A percentile compares a stretch with the other conserved stretches of the same genome.
phyloP scores from a whole-genome alignment of 108 stramenopile species.

The Fragilariopsis cylindrus region DNA sequence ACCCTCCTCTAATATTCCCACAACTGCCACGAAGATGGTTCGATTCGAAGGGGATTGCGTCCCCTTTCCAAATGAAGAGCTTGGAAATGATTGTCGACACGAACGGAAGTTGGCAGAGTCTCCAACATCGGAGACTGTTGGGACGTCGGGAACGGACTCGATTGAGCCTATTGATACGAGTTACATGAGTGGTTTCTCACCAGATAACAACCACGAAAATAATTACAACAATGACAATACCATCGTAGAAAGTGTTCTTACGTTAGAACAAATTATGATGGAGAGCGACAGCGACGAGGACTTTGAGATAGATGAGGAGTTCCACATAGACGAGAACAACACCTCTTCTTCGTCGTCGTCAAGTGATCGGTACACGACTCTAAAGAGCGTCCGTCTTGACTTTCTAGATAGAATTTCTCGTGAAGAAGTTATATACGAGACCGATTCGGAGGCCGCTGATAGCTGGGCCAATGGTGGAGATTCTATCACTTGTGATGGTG shows the following conservation, averaged over 20 bases:
- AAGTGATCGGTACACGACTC: neutral
- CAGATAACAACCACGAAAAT: neutral
- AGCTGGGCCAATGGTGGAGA: slow-evolving; percentile 50
- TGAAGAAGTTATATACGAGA: slow-evolving; percentile 45
- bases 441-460: slow-evolving; percentile 56
- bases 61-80: neutral
- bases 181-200: neutral
- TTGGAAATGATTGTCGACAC: too few species aligned
- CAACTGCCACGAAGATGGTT: neutral
- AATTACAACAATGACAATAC: neutral
- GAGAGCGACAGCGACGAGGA: neutral
- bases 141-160: slow-evolving; percentile 15
- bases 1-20: neutral
- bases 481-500: neutral
- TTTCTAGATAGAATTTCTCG: slow-evolving; percentile 40
- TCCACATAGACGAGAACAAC: slow-evolving; percentile 5
- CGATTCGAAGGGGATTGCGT: slow-evolving; percentile 7
- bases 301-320: slow-evolving; percentile 5
- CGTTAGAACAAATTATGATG: too few species aligned
- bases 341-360: too few species aligned
- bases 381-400: slow-evolving; percentile 9
- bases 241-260: too few species aligned
- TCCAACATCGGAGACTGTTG: slow-evolving; percentile 14
- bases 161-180: neutral
- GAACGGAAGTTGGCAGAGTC: slow-evolving; percentile 10